Base-by-base conservation (phyloP, 176 grass and related monocot species). In the Oryza nivara region DNA sequence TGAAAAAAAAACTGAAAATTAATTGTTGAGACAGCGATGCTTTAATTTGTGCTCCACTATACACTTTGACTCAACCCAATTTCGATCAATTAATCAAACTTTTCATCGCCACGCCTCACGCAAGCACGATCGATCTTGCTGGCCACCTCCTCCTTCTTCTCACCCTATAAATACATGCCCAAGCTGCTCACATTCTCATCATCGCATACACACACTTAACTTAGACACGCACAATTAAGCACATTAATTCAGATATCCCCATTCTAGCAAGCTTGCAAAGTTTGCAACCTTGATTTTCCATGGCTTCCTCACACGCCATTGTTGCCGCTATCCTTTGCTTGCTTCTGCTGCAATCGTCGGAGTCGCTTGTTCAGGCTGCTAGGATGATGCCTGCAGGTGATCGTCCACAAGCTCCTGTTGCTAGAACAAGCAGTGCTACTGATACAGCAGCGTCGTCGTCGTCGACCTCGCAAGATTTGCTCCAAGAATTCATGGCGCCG, bases 121-220 rank as follows among this genome's bases (percentile, higher is more conserved):
- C 72, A 25, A 36, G 25, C 74, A 19, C 60, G 7, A 41, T 49
- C 8, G 32, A 25, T 7, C 58, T 73, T 58, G 58, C 67, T 46
- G 68, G 44, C 68, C 77, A 80, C 44, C 45, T 10, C 44, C 45
- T 10, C 67, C 67, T 15, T 43, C 66, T 61, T 20, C 30, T 20
- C 80, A 67, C 35, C 75, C 75, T 84, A 88, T 88, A 84, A 84
- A 84, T 88, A 67, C 36, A 68, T 80, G 69, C 19, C 60, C 51
- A 56, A 11, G 61, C 51, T 84, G 8, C 75, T 73, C 47, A 25
- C 36, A 74, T 68, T 84, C 68, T 47, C 81, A 79, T 80, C 58
- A 23, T 63, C 11, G 35, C 87, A 56, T 60, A 67, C 28, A 38
- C 36, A 38, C 36, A 38, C 36, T 38, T 6, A 38, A 5, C 36